phyloP scores from a whole-genome alignment of 805 yeast genomes.

The Metschnikowia kofuensis region DNA sequence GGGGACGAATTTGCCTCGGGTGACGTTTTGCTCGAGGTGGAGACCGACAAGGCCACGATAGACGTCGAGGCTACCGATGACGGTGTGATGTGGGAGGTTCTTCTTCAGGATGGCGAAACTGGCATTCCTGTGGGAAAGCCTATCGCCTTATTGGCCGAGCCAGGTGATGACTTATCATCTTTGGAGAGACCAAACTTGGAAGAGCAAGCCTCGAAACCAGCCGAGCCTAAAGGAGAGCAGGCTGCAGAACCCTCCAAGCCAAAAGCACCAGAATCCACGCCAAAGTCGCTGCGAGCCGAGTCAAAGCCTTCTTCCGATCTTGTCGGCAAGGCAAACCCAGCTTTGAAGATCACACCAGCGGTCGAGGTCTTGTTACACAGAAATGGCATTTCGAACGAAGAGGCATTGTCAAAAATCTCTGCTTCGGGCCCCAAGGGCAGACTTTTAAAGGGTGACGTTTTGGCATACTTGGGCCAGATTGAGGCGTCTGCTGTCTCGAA shows the following conservation, averaged over 20 bases:
- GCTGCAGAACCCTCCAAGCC: neutral
- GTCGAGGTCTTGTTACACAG: constrained; percentile 63
- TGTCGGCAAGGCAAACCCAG: constrained; percentile 53
- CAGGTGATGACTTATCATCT: constrained; percentile 72
- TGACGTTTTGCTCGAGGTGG: constrained; percentile 78
- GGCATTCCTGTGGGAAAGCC: constrained; percentile 84
- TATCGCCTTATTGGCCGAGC: constrained; percentile 86
- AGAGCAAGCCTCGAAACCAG: constrained; percentile 15
- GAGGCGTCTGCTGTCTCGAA: constrained; percentile 49
- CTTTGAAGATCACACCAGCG: constrained; percentile 73
- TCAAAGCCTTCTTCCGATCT: constrained; percentile 16
- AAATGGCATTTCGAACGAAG: constrained; percentile 62
- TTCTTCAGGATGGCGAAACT: constrained; percentile 67
- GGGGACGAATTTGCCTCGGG: constrained; percentile 76
- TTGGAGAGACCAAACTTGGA: constrained; percentile 55
- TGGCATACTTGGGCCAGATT: constrained; percentile 77
- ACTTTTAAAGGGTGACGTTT: constrained; percentile 84
- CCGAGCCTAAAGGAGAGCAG: constrained; percentile 2
- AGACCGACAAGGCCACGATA: constrained; percentile 80
- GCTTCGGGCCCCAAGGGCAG: constrained; percentile 92
- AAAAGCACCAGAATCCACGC: neutral
- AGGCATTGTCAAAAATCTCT: constrained; percentile 66
- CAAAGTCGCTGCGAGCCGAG: constrained; percentile 2
- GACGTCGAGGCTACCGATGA: constrained; percentile 91
- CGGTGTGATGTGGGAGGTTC: constrained; percentile 79